Conservation (phyloP, 148 eudicot species). For the Cornus florida region DNA sequence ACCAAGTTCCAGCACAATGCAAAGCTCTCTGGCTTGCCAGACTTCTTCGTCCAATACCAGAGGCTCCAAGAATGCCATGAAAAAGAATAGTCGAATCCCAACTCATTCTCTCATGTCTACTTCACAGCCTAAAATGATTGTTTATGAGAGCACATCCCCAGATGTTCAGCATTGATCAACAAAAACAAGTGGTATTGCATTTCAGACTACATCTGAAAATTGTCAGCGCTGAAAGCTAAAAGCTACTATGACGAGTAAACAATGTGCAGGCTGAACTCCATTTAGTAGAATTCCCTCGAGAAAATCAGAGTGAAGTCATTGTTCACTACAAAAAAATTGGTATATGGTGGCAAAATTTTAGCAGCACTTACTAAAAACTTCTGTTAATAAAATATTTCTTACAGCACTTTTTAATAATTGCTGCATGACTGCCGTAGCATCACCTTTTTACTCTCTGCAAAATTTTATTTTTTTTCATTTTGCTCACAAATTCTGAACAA, state of each 20-base stretch:
- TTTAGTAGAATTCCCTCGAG: background rate
- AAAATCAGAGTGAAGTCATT: background rate
- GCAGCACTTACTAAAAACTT: too few species aligned
- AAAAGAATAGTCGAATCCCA: constrained; percentile 13
- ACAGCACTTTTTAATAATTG: too few species aligned
- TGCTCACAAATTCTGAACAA: too few species aligned
- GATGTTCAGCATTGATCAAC: constrained; percentile 30
- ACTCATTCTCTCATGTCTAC: constrained; percentile 8
- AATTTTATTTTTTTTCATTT: too few species aligned
- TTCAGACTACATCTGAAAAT: background rate
- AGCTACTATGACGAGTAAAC: background rate
- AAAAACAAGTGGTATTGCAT: background rate
- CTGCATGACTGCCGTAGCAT: too few species aligned
- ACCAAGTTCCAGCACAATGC: constrained; percentile 17
- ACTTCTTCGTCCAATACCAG: constrained; percentile 13
- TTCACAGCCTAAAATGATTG: constrained; percentile 18
- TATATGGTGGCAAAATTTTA: too few species aligned
- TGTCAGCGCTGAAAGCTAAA: background rate
- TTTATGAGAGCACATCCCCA: constrained; percentile 29
- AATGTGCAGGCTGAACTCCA: background rate
- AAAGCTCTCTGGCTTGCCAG: constrained; percentile 13
- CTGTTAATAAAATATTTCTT: too few species aligned
- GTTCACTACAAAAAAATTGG: background rate
- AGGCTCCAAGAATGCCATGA: constrained; percentile 22
- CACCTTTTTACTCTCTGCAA: too few species aligned